These are phyloP conservation scores for Hypoxylon cercidicola DNA, from an alignment of 495 filamentous ascomycete species.

Conservation along the genomic window DNA sequence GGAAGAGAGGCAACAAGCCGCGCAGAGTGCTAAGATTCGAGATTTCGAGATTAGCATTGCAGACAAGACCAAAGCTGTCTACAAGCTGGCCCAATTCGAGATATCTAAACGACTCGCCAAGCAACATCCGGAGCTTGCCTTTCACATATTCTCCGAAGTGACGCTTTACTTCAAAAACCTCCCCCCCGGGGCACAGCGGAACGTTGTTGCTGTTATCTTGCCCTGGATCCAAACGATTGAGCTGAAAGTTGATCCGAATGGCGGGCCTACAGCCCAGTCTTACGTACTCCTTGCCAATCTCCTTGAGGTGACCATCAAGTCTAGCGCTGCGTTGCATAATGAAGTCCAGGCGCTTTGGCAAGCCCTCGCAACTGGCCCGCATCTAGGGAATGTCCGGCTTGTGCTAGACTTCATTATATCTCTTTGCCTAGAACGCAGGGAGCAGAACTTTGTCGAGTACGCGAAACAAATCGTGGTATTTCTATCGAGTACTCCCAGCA, in stretches of 20 bases:
- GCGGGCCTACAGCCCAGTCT: conserved; percentile 85
- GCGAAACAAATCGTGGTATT: conserved; percentile 98
- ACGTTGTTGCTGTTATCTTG: conserved; percentile 92
- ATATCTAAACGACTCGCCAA: conserved; percentile 90
- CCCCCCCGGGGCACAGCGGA: conserved; percentile 81
- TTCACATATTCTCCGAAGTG: conserved; percentile 94
- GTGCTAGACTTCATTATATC: conserved; percentile 96
- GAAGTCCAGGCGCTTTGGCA: conserved; percentile 99
- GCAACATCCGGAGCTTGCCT: conserved; percentile 87
- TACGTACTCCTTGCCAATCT: conserved; percentile 97
- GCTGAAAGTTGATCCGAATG: conserved; percentile 92
- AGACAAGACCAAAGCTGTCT: conserved; percentile 97
- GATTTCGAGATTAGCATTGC: conserved; percentile 98
- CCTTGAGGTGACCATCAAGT: conserved; percentile 94
- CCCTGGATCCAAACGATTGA: conserved; percentile 97
- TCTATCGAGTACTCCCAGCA: conserved; percentile 86
- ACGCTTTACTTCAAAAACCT: conserved; percentile 89
- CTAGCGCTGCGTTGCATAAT: conserved; percentile 86
- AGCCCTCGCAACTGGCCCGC: conserved; percentile 90
- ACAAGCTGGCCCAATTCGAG: conserved; percentile 96
- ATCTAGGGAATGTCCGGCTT: conserved; percentile 93
- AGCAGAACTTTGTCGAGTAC: conserved; percentile 97
- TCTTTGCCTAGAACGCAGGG: conserved; percentile 88
- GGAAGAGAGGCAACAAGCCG: conserved; percentile 78
- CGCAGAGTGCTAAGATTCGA: conserved; percentile 85